Base-by-base conservation (phyloP, 1,284 basidiomycete species). In the Melampsora larici-populina region DNA sequence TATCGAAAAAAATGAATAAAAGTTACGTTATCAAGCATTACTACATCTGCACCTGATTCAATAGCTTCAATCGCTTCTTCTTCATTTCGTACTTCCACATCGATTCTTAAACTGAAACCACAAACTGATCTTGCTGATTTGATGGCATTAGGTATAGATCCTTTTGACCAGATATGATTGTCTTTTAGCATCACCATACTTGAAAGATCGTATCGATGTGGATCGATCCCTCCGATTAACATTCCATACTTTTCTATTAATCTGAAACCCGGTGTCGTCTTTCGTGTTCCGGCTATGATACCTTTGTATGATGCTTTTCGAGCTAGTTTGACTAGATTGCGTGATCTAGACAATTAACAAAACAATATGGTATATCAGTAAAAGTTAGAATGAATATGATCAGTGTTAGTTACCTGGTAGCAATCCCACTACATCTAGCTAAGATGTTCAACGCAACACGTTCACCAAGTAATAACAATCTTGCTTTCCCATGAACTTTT, bases 141-240 rank as follows among this genome's bases (percentile, higher is more conserved):
- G 79, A 99, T 90, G 1, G 96, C 96, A 64, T 89, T 86, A 0
- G 92, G 93, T 81, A 99, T 97, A 4, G 94, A 96, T 90, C 93
- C 94, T 36, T 91, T 92, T 8, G 94, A 95, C 95, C 94, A 98
- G 83, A 99, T 94, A 83, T 99, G 97, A 84, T 99, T 99, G 83
- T 99, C 96, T 85, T 99, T 99, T 82, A 99, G 89, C 96, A 99
- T 99, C 83, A 99, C 96, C 96, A 99, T 99, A 83, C 92, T 93
- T 51, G 92, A 94, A 46, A 99, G 87, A 85, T 98, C 95, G 82
- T 97, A 92, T n/a, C 97, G 88, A 86, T 99, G 97, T 24, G 92
- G 87, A 84, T 99, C 97, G 80, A 98, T 91, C 5, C 96, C 97
- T 31, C 97, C 96, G 33, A 99, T 93, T 64, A 98, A 86, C 97